phyloP scores from a whole-genome alignment of 2,329 filamentous ascomycete genomes.

The Aspergillus sp. region DNA sequence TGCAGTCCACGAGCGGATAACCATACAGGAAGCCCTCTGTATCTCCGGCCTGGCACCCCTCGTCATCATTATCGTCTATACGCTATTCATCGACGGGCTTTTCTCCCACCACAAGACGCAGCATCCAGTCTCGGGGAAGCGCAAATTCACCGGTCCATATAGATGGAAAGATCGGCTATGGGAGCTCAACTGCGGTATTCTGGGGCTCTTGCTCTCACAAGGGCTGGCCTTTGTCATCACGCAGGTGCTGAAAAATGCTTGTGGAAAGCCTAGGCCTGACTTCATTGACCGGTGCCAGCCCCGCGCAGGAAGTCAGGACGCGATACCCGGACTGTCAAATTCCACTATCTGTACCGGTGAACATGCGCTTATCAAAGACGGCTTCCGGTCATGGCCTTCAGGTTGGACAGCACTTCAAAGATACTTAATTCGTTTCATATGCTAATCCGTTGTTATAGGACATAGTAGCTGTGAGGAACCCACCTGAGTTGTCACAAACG shows the following conservation, averaged over 20 bases:
- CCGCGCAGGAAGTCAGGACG: conserved; percentile 37
- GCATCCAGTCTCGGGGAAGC: conserved; percentile 37
- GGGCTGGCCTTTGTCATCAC: conserved; percentile 60
- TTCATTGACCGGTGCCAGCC: conserved; percentile 59
- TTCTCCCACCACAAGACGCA: conserved; percentile 55
- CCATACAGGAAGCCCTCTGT: conserved; percentile 52
- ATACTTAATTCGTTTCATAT: background rate
- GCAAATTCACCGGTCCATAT: conserved; percentile 50
- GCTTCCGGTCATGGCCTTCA: conserved; percentile 61
- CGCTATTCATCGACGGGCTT: conserved; percentile 59
- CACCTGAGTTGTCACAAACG: background rate
- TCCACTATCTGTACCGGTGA: conserved; percentile 56
- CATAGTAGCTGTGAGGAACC: conserved; percentile 26
- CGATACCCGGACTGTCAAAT: conserved; percentile 45
- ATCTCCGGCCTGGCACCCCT: conserved; percentile 54
- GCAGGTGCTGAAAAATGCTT: conserved; percentile 59
- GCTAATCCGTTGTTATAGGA: conserved; percentile 23
- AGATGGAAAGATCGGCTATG: conserved; percentile 60
- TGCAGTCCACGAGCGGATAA: conserved; percentile 57
- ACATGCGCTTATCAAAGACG: conserved; percentile 57
- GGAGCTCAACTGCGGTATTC: conserved; percentile 63
- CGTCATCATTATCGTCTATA: conserved; percentile 57
- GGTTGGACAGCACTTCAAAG: conserved; percentile 35
- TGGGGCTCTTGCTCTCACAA: conserved; percentile 58
- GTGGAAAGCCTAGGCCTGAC: conserved; percentile 62